Percentiles rank a stretch among this genome's conserved stretches.
Evolutionary conservation across 23 red algal species (phyloP).

Genomic region (Porphyridium purpureum): DNA sequence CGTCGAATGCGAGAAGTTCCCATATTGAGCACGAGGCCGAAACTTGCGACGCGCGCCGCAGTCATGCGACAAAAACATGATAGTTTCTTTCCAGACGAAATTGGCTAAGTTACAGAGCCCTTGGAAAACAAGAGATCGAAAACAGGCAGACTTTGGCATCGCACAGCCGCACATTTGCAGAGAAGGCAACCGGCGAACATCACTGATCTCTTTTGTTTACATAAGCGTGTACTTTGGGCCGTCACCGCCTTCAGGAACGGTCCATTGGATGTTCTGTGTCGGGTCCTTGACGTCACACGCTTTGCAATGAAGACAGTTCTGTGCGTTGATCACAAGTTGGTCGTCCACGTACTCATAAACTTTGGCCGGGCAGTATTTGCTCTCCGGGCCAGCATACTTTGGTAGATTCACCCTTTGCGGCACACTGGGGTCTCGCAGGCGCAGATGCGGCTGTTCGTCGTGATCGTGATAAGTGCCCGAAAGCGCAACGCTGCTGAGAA

Average conservation of each 20-base stretch:
- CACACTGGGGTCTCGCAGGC: constrained; percentile 27
- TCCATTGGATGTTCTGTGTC: constrained; percentile 90
- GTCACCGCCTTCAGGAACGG: constrained; percentile 65
- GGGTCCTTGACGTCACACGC: constrained; percentile 97
- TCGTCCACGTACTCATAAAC: constrained; percentile 95
- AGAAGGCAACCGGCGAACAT: too few species aligned
- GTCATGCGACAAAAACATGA: too few species aligned
- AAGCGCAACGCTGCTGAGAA: constrained; percentile 58
- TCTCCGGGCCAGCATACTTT: constrained; percentile 61
- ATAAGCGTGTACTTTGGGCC: constrained; percentile 89
- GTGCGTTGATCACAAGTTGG: constrained; percentile 69
- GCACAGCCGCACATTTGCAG: too few species aligned
- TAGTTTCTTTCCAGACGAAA: too few species aligned
- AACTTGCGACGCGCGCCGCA: too few species aligned
- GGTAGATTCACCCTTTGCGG: constrained; percentile 48
- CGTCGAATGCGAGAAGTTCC: too few species aligned
- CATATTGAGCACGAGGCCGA: too few species aligned
- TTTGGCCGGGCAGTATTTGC: constrained; percentile 82
- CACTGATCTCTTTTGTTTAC: too few species aligned
- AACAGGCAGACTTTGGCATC: too few species aligned
- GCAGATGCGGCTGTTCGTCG: constrained; percentile 76
- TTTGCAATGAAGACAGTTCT: constrained; percentile 98
- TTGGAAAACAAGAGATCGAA: too few species aligned
- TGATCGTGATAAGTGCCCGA: constrained; percentile 96
- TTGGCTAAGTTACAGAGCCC: too few species aligned